Conservation (phyloP, 2,329 filamentous ascomycete species). For the Stachybotrys chartarum region DNA sequence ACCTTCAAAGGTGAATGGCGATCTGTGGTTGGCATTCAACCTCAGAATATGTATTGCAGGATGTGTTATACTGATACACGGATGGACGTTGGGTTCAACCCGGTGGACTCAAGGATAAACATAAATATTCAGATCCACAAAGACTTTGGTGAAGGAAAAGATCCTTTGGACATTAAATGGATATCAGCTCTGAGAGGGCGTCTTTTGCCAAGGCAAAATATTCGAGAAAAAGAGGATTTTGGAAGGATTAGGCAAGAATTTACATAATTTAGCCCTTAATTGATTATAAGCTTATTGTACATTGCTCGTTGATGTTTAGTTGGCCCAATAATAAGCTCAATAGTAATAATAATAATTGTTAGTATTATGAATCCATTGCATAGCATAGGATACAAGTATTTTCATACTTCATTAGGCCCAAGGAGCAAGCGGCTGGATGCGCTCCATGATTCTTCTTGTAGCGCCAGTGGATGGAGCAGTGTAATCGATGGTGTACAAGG, state of each 20-base stretch:
- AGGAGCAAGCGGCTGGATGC: conserved; percentile 11
- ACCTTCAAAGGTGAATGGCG: neutral
- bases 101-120: neutral
- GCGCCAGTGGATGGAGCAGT: conserved; percentile 29
- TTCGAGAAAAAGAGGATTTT: neutral
- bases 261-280: neutral
- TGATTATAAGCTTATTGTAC: no score
- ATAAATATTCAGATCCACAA: neutral
- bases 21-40: neutral
- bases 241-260: neutral
- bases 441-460: conserved; percentile 16
- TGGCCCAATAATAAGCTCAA: no score
- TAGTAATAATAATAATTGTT: no score
- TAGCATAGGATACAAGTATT: neutral
- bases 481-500: conserved; percentile 43
- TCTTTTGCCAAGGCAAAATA: neutral
- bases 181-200: neutral
- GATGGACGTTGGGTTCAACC: neutral
- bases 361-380: no score
- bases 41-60: neutral
- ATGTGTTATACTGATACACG: neutral
- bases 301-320: no score
- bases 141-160: neutral
- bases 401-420: neutral
- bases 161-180: neutral